Evolutionary conservation across 257 asterid genomes (phyloP).

Genomic region (Nicotiana attenuata): DNA sequence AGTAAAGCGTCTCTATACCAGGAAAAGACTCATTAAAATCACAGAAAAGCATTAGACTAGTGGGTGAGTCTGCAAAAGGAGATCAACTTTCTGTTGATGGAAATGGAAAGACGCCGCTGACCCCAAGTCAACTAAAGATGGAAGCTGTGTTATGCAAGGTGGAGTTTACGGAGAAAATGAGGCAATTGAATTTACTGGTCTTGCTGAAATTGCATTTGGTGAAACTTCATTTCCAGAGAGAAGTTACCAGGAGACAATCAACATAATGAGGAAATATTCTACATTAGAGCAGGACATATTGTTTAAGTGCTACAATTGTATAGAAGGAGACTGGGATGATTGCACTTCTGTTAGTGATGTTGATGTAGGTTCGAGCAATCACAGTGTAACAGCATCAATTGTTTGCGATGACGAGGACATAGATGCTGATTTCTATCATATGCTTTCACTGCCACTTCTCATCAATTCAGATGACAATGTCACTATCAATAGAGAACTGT

Average conservation of each 20-base stretch:
- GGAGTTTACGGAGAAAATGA: constrained; percentile 11
- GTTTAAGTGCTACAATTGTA: constrained; percentile 29
- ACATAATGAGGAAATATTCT: constrained; percentile 28
- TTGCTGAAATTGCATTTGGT: constrained; percentile 40
- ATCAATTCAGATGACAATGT: constrained; percentile 15
- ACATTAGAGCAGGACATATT: constrained; percentile 22
- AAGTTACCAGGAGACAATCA: constrained; percentile 35
- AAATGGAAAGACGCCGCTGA: not conserved
- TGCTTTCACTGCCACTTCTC: not conserved
- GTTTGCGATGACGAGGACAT: not conserved
- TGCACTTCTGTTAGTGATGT: constrained; percentile 9
- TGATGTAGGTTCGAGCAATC: constrained; percentile 12
- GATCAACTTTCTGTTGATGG: not conserved
- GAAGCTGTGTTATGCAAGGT: too few species aligned
- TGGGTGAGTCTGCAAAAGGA: not conserved
- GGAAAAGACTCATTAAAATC: not conserved
- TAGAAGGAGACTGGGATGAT: constrained; percentile 22
- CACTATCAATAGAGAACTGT: not conserved
- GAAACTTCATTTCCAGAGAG: constrained; percentile 53
- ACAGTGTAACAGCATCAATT: constrained; percentile 2
- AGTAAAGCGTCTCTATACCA: not conserved
- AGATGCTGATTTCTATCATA: not conserved
- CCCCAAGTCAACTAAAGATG: too few species aligned
- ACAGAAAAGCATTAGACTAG: not conserved
- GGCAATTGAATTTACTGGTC: constrained; percentile 10